Base-by-base conservation (phyloP, 2,329 filamentous ascomycete genomes). In the Rhytidhysteron rufulum region DNA sequence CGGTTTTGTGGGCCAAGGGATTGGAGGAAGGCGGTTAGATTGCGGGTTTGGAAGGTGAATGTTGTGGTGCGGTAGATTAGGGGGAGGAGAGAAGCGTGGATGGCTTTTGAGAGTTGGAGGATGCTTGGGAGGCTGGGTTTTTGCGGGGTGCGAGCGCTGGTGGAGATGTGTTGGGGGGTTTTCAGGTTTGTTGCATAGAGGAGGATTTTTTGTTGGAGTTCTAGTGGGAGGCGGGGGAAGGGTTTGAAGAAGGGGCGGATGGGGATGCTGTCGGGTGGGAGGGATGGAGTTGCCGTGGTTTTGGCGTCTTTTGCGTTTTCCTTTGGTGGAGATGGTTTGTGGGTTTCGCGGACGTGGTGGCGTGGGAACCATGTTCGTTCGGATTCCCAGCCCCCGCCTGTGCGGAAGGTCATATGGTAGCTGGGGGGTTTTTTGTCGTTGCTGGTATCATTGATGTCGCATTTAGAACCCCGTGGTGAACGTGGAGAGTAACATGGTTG, bases 151-250 rank as follows among this genome's bases (percentile, higher is more conserved):
- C 45, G 34, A 51, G 51, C 35, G 20, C 39, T 30, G 37, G 34
- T 16, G 29, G 19, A 32, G 33, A 25, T 36, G 17, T 40, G 6
- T 18, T 11, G 30, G 30, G 25, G 30, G 16, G 6, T 21, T 3
- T 9, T 37, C n/a, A 15, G 42, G 18, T 31, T 50, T 4, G 54
- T 42, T n/a, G 57, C 54, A 1, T 42, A 44, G 7, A 40, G 50
- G 4, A 59, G 43, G 8, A 62, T 53, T 39, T 52, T 43, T 11
- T 63, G 55, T 40, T 60, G 58, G 7, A 63, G 41, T 31, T 63
- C 60, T 3, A 47, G 41, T 1, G 60, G 57, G 0, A 63, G 43
- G 15, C 41, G 45, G 2, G 40, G 31, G 37, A 62, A 63, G 5
- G 45, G 50, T 11, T 48, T 54, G 37, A 63, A 63, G 4, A 58